Evolutionary conservation across 116 monocot species (phyloP), one percentile per base, ranked within the genome.

Genomic region (Thalassia testudinum): DNA sequence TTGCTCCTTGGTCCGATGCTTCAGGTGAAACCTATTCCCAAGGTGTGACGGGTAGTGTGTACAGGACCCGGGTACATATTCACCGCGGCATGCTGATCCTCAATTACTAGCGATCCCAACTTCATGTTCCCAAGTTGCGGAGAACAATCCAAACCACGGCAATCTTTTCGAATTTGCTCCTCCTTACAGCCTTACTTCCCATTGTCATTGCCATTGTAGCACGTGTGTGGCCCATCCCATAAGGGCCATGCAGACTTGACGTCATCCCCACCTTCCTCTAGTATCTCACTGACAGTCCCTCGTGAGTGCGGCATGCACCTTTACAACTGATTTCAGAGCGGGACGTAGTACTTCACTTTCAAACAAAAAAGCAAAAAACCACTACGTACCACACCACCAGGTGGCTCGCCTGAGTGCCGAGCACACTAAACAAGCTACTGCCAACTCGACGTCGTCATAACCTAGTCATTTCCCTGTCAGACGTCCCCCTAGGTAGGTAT

Each of bases 161-260:
- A 40, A 40, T 40, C 40, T 40, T 40, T 40, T 40, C 40, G 40
- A 14, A 40, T 40, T 40, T 14, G 40, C 40, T 40, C 40, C 14
- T 7, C 40, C 40, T 40, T 40, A 40, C 40, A 40, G 14, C 40
- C n/a, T n/a, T n/a, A n/a, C n/a, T n/a, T n/a, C n/a, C n/a, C n/a
- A n/a, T n/a, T n/a, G n/a, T n/a, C n/a, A 40, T 40, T 40, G 40
- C 14, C 40, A 40, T 40, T 40, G 40, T 40, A 40, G 40, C 40
- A 40, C 40, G 14, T 40, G 40, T 40, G 66, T 59, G 52, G 43
- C 58, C 66, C 59, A 67, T 6, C 51, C 50, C 66, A 58, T 59
- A 27, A 66, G 59, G 40, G 53, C 57, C 66, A 66, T 65, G 60
- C 28, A 19, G 54, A 69, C n/a, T n/a, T n/a, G n/a, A n/a, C n/a